Evolutionary conservation across 805 yeast species (phyloP), one percentile per base, ranked within the genome.

Genomic region (Yueomyces sp.): DNA sequence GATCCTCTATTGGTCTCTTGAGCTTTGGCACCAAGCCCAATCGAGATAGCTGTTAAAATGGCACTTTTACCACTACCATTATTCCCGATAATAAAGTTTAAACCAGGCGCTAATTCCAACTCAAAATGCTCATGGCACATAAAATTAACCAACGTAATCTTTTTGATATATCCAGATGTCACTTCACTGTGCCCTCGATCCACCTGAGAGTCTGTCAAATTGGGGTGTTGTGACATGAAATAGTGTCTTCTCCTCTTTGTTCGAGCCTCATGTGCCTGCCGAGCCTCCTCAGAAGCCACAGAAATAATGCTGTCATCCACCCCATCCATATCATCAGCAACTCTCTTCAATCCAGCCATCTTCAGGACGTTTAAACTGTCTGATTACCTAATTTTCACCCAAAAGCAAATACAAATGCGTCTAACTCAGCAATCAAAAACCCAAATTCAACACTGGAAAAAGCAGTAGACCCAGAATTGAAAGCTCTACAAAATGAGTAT

Each of bases 31-130:
- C 96, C 96, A 2, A 90, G 62, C 2, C 95, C 90, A 4, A 86
- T 80, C 5, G 88, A 77, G 2, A 88, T 77, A 0, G 95, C 96
- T 0, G 96, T 86, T 46, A 88, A 64, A 26, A 88, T 73, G 1
- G 96, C 94, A 56, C 85, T 76, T 56, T 88, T 88, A 31, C 97
- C 97, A 36, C 88, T 78, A 2, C 97, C 97, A 55, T 88, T 88
- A 45, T 81, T 70, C 26, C 97, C 97, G 37, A 85, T 81, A 45
- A 88, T 85, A 56, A 88, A 83, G 59, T 88, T 88, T 51, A 88
- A 69, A 43, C 79, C 76, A 0, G 90, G 87, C 2, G 92, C 92
- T 32, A 88, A 70, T 3, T 71, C 73, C 6, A 92, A 63, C 44
- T 77, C 78, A 54, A 92, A 85, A 44, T 84, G 76, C 40, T 77